These are phyloP conservation scores for Alternaria conjuncta DNA, from an alignment of 2,329 filamentous ascomycete genomes.

Conservation along the genomic window DNA sequence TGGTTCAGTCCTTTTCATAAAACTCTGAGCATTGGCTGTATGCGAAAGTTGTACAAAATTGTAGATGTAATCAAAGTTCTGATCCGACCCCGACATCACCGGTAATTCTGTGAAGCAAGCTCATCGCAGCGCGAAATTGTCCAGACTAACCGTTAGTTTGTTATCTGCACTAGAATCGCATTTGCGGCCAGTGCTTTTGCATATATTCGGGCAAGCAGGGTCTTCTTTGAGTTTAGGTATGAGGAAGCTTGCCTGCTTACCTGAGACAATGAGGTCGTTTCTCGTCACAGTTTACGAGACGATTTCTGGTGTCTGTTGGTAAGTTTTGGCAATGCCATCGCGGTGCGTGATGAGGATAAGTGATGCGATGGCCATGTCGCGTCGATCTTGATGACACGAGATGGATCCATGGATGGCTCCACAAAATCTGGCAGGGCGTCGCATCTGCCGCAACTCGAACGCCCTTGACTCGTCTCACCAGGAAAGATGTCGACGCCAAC, in stretches of 20 bases:
- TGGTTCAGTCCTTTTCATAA: background rate
- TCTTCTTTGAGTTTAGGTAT: too few species aligned
- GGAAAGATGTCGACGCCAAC: background rate
- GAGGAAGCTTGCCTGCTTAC: background rate
- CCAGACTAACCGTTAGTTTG: background rate
- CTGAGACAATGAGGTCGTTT: background rate
- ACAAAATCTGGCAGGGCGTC: background rate
- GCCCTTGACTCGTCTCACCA: background rate
- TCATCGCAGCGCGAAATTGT: background rate
- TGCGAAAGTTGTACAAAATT: background rate
- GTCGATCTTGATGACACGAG: background rate
- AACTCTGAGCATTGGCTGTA: background rate
- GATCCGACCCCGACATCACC: background rate
- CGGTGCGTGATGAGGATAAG: background rate
- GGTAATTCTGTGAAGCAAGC: background rate
- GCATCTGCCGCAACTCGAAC: background rate
- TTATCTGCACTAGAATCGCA: background rate
- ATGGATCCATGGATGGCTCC: background rate
- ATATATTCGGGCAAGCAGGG: background rate
- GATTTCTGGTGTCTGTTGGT: background rate
- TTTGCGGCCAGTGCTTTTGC: background rate
- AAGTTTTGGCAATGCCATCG: background rate
- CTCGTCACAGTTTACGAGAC: background rate
- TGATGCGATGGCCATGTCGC: background rate
- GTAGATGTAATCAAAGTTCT: background rate